Conservation (phyloP, 2,329 filamentous ascomycete genomes). For the Paracamarosporium sp. region DNA sequence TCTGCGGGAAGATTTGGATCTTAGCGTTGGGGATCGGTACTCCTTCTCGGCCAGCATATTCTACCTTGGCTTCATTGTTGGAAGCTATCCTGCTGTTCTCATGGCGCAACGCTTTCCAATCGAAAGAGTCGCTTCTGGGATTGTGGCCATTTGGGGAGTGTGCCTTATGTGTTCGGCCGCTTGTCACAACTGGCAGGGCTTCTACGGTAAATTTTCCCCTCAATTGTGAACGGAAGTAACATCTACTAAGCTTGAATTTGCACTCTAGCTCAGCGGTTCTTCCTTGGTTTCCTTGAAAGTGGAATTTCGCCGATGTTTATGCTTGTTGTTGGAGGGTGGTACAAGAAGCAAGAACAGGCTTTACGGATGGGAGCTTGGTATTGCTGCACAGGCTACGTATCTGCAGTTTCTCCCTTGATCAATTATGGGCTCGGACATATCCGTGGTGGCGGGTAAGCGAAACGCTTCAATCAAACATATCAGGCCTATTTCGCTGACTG, state of each 20-base stretch:
- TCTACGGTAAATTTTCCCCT: conserved; percentile 39
- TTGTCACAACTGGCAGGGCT: conserved; percentile 57
- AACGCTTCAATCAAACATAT: too few relatives aligned
- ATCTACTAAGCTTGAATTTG: neutral
- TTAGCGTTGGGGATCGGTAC: conserved; percentile 50
- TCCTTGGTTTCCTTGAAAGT: conserved; percentile 63
- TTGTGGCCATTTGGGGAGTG: conserved; percentile 55
- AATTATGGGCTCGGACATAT: conserved; percentile 43
- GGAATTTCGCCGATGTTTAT: conserved; percentile 63
- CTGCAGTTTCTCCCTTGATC: conserved; percentile 32
- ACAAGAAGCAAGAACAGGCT: conserved; percentile 65
- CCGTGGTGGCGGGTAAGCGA: conserved; percentile 13
- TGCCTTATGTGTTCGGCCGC: conserved; percentile 56
- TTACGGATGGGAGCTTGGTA: conserved; percentile 70
- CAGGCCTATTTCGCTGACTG: neutral
- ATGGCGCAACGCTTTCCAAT: conserved; percentile 56
- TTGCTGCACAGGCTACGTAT: conserved; percentile 56
- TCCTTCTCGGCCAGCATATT: conserved; percentile 54
- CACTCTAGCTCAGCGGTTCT: conserved; percentile 52
- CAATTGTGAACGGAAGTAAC: neutral
- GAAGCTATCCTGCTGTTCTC: conserved; percentile 53
- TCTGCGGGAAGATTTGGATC: conserved; percentile 36
- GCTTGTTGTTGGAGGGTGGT: conserved; percentile 63
- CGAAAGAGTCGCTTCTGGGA: conserved; percentile 52
- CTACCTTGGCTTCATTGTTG: conserved; percentile 58